A percentile compares a stretch with the other conserved stretches of the same genome.
Evolutionary conservation across 768 basidiomycete genomes (phyloP).

Genomic region (Tylopilus intermedius): DNA sequence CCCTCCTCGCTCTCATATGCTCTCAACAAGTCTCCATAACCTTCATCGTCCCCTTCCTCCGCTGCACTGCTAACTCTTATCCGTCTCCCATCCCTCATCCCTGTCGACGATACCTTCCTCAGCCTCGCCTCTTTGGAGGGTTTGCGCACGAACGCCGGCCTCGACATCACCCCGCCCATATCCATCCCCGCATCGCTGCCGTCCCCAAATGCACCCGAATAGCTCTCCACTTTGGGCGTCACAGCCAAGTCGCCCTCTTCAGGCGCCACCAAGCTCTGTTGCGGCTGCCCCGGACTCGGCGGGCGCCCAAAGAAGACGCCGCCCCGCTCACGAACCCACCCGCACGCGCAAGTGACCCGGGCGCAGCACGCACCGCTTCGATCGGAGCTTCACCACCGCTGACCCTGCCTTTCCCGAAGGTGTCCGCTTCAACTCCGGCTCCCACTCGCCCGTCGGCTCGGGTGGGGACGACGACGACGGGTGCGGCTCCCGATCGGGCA

Average conservation of each 20-base stretch:
- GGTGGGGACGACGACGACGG: background rate
- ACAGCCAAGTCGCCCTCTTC: constrained; percentile 48
- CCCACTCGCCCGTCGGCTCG: constrained; percentile 36
- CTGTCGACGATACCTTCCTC: constrained; percentile 44
- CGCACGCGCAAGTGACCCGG: constrained; percentile 48
- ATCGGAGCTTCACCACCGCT: constrained; percentile 36
- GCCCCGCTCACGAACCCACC: constrained; percentile 3
- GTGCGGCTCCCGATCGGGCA: background rate
- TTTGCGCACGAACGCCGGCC: constrained; percentile 27
- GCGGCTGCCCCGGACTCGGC: constrained; percentile 38
- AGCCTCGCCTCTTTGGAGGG: constrained; percentile 29
- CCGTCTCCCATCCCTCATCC: constrained; percentile 34
- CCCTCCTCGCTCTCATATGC: constrained; percentile 78
- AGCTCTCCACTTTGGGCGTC: constrained; percentile 55
- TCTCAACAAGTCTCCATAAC: constrained; percentile 72
- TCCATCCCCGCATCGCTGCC: background rate
- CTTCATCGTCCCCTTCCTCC: constrained; percentile 72
- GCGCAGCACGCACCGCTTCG: constrained; percentile 46
- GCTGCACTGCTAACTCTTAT: constrained; percentile 54
- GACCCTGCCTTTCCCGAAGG: constrained; percentile 34
- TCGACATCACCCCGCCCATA: constrained; percentile 14
- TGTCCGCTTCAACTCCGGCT: constrained; percentile 28
- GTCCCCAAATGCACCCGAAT: constrained; percentile 31
- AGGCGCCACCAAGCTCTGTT: constrained; percentile 42
- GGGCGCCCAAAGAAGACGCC: constrained; percentile 18